Percentiles rank a stretch among this genome's conserved stretches.
phyloP scores from a whole-genome alignment of 2,329 filamentous ascomycete species.

The Fusarium sarcochroum region DNA sequence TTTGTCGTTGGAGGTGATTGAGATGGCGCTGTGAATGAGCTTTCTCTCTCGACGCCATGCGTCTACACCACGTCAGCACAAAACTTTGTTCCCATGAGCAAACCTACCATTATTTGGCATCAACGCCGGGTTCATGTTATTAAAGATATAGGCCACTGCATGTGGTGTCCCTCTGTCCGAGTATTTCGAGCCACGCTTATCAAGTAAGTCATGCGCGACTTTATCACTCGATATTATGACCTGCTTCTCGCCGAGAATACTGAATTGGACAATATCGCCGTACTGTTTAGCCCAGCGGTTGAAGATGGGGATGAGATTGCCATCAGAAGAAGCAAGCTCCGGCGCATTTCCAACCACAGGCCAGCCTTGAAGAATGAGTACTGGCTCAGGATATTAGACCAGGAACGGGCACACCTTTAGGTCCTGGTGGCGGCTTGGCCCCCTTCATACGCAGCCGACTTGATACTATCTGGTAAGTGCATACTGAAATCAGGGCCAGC shows the following conservation, averaged over 20 bases:
- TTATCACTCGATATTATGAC: slow-evolving; percentile 1
- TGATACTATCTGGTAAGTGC: neutral
- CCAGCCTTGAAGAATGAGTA: neutral
- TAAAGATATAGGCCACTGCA: neutral
- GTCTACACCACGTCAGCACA: neutral
- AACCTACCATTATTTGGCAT: neutral
- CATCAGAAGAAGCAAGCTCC: slow-evolving; percentile 1
- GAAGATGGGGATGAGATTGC: slow-evolving; percentile 10
- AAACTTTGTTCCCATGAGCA: too few relatives aligned
- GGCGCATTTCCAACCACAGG: slow-evolving; percentile 11
- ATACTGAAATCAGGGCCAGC: neutral
- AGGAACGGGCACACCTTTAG: neutral
- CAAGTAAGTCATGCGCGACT: slow-evolving; percentile 1
- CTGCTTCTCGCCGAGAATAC: slow-evolving; percentile 12
- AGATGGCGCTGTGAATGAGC: slow-evolving; percentile 5
- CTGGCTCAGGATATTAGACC: too few relatives aligned
- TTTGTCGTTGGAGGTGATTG: neutral
- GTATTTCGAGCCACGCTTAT: slow-evolving; percentile 4
- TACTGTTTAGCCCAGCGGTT: slow-evolving; percentile 1
- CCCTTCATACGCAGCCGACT: neutral
- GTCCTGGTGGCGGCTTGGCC: slow-evolving; percentile 6
- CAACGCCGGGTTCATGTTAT: neutral
- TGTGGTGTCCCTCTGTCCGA: slow-evolving; percentile 7
- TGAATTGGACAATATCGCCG: slow-evolving; percentile 12
- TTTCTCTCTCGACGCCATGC: slow-evolving; percentile 10